These are phyloP conservation scores for Bifiguratus adelaidae DNA, from an alignment of 192 early-diverging fungal genomes.

Conservation along the genomic window DNA sequence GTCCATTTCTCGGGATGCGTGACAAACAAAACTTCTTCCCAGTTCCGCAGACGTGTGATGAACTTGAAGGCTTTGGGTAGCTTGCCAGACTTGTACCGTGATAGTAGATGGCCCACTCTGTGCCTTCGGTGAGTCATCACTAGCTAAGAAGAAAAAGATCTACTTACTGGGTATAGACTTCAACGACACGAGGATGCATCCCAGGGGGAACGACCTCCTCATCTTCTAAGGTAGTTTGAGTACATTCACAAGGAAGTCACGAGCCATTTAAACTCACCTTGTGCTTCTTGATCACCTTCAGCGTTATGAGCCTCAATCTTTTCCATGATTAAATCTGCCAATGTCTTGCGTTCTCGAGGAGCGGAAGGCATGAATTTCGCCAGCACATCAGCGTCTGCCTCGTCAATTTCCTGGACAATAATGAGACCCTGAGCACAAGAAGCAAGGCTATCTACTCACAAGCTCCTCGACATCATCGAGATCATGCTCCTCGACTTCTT, in stretches of 20 bases:
- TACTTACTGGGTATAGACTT: slow-evolving; percentile 81
- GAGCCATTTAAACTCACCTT: slow-evolving; percentile 5
- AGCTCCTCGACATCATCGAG: slow-evolving; percentile 62
- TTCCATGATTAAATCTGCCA: slow-evolving; percentile 94
- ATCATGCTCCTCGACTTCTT: slow-evolving; percentile 37
- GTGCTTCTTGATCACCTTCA: slow-evolving; percentile 13
- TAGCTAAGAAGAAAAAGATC: slow-evolving; percentile 1
- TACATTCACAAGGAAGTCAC: background rate
- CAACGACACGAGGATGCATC: slow-evolving; percentile 82
- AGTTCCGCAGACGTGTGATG: slow-evolving; percentile 87
- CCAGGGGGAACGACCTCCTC: slow-evolving; percentile 33
- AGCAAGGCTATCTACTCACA: slow-evolving; percentile 9
- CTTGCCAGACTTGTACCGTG: slow-evolving; percentile 88
- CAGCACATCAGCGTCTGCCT: slow-evolving; percentile 68
- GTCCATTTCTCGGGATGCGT: slow-evolving; percentile 91
- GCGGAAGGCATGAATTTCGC: slow-evolving; percentile 86
- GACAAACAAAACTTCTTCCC: slow-evolving; percentile 93
- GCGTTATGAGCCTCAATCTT: slow-evolving; percentile 79
- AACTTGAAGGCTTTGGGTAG: slow-evolving; percentile 99
- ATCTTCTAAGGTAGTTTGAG: slow-evolving; percentile 13
- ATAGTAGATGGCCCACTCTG: slow-evolving; percentile 77
- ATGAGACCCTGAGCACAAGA: background rate
- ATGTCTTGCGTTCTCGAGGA: slow-evolving; percentile 73
- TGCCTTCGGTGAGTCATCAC: background rate
- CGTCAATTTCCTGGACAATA: slow-evolving; percentile 57